Conservation (phyloP, 768 basidiomycete genomes). For the Boletus edulis region DNA sequence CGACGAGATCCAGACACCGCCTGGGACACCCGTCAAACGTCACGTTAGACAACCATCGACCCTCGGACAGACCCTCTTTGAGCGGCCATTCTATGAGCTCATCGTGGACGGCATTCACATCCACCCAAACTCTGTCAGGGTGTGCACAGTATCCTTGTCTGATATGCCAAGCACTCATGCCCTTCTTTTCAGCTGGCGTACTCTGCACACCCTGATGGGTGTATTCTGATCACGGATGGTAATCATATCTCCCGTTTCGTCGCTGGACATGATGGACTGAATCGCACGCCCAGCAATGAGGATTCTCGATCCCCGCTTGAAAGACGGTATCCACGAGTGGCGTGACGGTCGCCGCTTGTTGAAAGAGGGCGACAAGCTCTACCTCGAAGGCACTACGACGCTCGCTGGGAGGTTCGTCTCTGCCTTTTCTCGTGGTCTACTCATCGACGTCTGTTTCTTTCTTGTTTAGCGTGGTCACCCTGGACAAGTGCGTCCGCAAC, state of each 20-base stretch:
- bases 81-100: slow-evolving; percentile 80
- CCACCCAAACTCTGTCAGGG: slow-evolving; percentile 86
- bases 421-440: not conserved
- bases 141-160: slow-evolving; percentile 35
- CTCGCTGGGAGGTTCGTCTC: slow-evolving; percentile 76
- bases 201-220: slow-evolving; percentile 77
- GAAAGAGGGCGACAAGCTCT: slow-evolving; percentile 79
- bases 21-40: slow-evolving; percentile 43
- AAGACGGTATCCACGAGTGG: slow-evolving; percentile 87
- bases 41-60: slow-evolving; percentile 31
- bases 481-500: slow-evolving; percentile 85
- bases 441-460: not conserved
- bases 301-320: slow-evolving; percentile 79
- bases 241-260: slow-evolving; percentile 15
- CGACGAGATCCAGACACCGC: slow-evolving; percentile 56
- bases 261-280: not conserved
- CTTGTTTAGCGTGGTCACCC: slow-evolving; percentile 61
- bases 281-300: slow-evolving; percentile 59
- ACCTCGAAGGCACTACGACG: slow-evolving; percentile 81
- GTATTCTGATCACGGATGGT: slow-evolving; percentile 91
- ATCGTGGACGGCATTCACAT: slow-evolving; percentile 92
- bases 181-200: slow-evolving; percentile 64
- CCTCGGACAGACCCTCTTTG: slow-evolving; percentile 46
- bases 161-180: not conserved
- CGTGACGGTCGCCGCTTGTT: slow-evolving; percentile 77